Percentiles rank a stretch among this genome's conserved stretches.
phyloP scores from a whole-genome alignment of 805 yeast genomes.

The Hanseniaspora occidentalis region DNA sequence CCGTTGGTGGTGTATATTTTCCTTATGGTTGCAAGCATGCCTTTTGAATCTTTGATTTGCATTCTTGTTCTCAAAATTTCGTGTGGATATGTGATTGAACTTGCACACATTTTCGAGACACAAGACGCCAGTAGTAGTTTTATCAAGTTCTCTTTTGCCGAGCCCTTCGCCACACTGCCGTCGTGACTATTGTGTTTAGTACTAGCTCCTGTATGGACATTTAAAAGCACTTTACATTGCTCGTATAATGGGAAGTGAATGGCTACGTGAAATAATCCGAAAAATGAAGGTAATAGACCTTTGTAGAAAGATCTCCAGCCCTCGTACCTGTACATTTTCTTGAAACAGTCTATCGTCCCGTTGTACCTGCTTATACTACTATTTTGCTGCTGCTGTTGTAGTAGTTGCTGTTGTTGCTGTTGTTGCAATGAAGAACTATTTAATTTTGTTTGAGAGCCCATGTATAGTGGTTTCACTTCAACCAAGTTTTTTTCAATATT shows the following conservation, averaged over 20 bases:
- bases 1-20: constrained; percentile 38
- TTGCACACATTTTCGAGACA: constrained; percentile 77
- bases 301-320: constrained; percentile 76
- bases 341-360: constrained; percentile 77
- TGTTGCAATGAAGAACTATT: too few relatives aligned
- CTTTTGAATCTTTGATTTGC: constrained; percentile 35
- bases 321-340: constrained; percentile 63
- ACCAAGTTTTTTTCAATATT: constrained; percentile 14
- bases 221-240: constrained; percentile 47
- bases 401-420: neutral
- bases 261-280: constrained; percentile 89
- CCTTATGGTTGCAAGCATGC: constrained; percentile 15
- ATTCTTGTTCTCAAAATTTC: constrained; percentile 86
- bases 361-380: constrained; percentile 32
- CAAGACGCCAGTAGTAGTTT: constrained; percentile 58
- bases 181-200: constrained; percentile 7
- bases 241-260: constrained; percentile 94
- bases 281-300: constrained; percentile 80
- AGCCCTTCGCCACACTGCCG: constrained; percentile 13
- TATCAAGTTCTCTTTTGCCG: constrained; percentile 18
- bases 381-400: constrained; percentile 10
- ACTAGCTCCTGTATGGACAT: constrained; percentile 19
- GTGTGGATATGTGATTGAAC: constrained; percentile 86
- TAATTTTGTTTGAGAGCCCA: neutral
- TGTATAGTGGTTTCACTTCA: constrained; percentile 24